Percentiles rank a stretch among this genome's conserved stretches.
Evolutionary conservation across 768 basidiomycete species (phyloP).

Genomic region (Mycena polygramma): DNA sequence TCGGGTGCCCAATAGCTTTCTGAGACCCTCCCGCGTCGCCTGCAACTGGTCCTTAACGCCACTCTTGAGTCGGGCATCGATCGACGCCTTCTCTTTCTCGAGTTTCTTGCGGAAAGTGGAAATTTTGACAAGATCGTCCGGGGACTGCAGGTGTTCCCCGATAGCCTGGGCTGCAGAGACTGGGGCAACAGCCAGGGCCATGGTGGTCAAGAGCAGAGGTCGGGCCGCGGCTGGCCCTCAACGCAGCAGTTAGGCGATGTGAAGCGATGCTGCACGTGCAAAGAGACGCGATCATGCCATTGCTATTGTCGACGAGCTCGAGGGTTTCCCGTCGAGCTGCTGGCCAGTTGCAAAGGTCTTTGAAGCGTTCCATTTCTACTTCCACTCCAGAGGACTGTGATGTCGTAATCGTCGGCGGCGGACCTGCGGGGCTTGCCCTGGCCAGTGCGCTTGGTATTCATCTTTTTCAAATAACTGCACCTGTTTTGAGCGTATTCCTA

Average conservation of each 20-base stretch:
- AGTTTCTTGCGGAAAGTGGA: constrained; percentile 92
- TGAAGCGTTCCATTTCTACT: constrained; percentile 27
- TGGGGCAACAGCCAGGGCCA: constrained; percentile 59
- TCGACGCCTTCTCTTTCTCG: constrained; percentile 95
- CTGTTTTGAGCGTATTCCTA: constrained; percentile 42
- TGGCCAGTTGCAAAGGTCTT: constrained; percentile 13
- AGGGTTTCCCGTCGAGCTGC: constrained; percentile 23
- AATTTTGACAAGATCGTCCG: constrained; percentile 93
- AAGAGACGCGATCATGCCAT: constrained; percentile 10
- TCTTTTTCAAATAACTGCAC: background rate
- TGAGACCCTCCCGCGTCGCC: constrained; percentile 88
- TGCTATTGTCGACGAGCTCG: background rate
- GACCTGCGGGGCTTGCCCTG: constrained; percentile 91
- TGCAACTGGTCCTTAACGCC: constrained; percentile 95
- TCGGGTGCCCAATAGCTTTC: constrained; percentile 82
- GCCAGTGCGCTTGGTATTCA: constrained; percentile 84
- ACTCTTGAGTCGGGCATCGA: constrained; percentile 89
- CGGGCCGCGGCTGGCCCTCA: background rate
- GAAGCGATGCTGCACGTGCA: background rate
- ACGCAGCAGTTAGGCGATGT: background rate
- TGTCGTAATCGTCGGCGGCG: constrained; percentile 95
- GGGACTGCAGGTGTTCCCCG: constrained; percentile 92
- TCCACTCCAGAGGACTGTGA: constrained; percentile 71
- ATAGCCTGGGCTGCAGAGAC: constrained; percentile 89
- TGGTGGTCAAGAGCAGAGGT: background rate